Conservation (phyloP, 1,139 yeast genomes). For the Saccharomyces hybrid region DNA sequence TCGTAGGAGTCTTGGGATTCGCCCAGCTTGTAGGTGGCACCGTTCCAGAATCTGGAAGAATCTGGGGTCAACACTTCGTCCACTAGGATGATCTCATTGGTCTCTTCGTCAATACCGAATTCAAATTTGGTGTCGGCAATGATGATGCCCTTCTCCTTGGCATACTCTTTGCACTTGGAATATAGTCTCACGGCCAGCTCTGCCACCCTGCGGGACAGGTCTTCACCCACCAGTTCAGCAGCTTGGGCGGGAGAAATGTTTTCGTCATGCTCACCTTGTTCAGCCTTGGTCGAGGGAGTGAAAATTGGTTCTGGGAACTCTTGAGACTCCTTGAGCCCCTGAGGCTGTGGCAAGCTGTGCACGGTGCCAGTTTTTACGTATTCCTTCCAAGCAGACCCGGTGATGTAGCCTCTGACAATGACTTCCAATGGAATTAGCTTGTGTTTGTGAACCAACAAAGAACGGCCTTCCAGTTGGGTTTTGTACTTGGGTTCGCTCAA, state of each 20-base stretch:
- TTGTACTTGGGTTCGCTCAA: constrained; percentile 52
- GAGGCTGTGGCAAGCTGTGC: constrained; percentile 55
- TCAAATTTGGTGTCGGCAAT: constrained; percentile 98
- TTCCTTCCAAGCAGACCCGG: constrained; percentile 98
- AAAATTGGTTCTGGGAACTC: constrained; percentile 75
- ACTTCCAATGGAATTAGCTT: constrained; percentile 89
- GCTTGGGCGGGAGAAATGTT: constrained; percentile 87
- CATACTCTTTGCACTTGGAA: constrained; percentile 77
- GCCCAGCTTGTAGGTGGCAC: constrained; percentile 59
- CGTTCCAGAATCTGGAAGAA: constrained; percentile 93
- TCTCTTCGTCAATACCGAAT: constrained; percentile 71
- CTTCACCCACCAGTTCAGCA: constrained; percentile 66
- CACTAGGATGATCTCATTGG: constrained; percentile 65
- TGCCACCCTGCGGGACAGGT: constrained; percentile 55
- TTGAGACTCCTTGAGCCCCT: constrained; percentile 70
- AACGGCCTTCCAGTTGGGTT: constrained; percentile 63
- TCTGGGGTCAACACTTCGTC: constrained; percentile 98
- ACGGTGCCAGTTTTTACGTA: constrained; percentile 73
- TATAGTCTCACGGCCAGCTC: constrained; percentile 62
- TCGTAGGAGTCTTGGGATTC: constrained; percentile 84
- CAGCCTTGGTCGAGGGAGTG: constrained; percentile 97
- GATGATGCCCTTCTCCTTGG: constrained; percentile 73
- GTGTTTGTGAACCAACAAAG: constrained; percentile 74
- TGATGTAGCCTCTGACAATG: constrained; percentile 92
- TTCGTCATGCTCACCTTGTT: constrained; percentile 95